phyloP scores from a whole-genome alignment of 2,329 filamentous ascomycete genomes.

The Sporothrix mexicana region DNA sequence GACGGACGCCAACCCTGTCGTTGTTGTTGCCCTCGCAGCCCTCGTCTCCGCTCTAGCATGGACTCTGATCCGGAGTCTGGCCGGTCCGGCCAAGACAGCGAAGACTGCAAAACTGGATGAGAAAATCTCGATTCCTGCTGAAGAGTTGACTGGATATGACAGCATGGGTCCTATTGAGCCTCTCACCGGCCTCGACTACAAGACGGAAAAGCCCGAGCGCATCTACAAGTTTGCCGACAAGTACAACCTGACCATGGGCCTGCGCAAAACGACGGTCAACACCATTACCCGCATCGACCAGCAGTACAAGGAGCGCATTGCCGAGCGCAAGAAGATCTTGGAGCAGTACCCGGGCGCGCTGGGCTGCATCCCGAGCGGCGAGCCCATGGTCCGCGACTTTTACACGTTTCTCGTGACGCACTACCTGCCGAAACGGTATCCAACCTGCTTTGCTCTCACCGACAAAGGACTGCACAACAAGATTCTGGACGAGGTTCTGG shows the following conservation, averaged over 20 bases:
- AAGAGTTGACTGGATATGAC: constrained; percentile 20
- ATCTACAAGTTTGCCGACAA: constrained; percentile 36
- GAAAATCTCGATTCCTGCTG: background rate
- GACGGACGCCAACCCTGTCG: background rate
- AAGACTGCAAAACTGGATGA: background rate
- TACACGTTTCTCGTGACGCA: constrained; percentile 33
- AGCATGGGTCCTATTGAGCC: constrained; percentile 34
- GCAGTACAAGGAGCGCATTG: constrained; percentile 35
- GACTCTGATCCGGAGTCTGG: background rate
- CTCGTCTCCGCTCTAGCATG: background rate
- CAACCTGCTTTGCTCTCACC: constrained; percentile 25
- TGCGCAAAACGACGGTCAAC: constrained; percentile 34
- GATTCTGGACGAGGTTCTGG: constrained; percentile 24
- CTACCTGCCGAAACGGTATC: constrained; percentile 34
- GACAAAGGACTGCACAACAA: constrained; percentile 24
- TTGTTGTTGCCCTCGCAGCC: background rate
- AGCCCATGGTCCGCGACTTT: constrained; percentile 35
- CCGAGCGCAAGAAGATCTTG: constrained; percentile 33
- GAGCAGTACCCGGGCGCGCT: constrained; percentile 32
- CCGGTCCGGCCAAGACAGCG: background rate
- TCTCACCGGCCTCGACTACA: constrained; percentile 29
- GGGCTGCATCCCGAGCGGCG: constrained; percentile 29
- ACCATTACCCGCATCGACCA: constrained; percentile 35
- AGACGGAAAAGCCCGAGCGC: constrained; percentile 23
- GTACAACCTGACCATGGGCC: constrained; percentile 37